phyloP scores from a whole-genome alignment of 1,284 basidiomycete genomes.

The Trametes versicolor region DNA sequence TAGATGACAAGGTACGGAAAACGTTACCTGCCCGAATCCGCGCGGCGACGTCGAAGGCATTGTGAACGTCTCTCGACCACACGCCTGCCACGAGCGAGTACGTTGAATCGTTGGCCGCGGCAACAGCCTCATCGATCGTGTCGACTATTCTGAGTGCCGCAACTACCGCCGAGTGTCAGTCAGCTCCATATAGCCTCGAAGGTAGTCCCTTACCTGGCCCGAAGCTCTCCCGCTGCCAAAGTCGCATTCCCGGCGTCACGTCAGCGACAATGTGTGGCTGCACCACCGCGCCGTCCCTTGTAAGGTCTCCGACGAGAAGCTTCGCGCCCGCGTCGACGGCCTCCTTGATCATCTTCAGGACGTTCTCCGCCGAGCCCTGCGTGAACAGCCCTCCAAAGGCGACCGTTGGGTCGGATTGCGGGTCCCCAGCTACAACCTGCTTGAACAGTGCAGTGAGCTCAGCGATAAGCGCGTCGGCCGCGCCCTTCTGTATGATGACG shows the following conservation, averaged over 20 bases:
- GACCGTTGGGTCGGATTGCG: slow-evolving; percentile 31
- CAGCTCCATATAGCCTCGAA: background rate
- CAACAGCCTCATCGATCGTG: slow-evolving; percentile 60
- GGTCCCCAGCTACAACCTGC: slow-evolving; percentile 50
- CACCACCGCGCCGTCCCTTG: slow-evolving; percentile 53
- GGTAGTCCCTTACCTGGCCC: slow-evolving; percentile 55
- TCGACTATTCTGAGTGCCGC: slow-evolving; percentile 58
- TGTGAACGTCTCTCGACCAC: slow-evolving; percentile 61
- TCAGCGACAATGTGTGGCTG: slow-evolving; percentile 62
- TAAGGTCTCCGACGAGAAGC: slow-evolving; percentile 57
- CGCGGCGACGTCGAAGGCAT: slow-evolving; percentile 57
- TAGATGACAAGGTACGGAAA: background rate
- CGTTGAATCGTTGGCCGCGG: slow-evolving; percentile 61
- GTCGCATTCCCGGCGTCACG: slow-evolving; percentile 57
- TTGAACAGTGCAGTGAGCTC: slow-evolving; percentile 48
- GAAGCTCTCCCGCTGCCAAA: slow-evolving; percentile 68
- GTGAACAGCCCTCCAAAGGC: slow-evolving; percentile 57
- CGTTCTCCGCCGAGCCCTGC: slow-evolving; percentile 57
- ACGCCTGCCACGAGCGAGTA: slow-evolving; percentile 63
- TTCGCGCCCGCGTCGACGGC: slow-evolving; percentile 62
- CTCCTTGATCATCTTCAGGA: slow-evolving; percentile 58
- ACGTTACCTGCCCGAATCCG: slow-evolving; percentile 56
- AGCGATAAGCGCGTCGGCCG: slow-evolving; percentile 49
- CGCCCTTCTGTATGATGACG: slow-evolving; percentile 62
- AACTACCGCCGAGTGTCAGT: slow-evolving; percentile 31